Base-by-base conservation (phyloP, 768 basidiomycete genomes). In the Gyrodon lividus region DNA sequence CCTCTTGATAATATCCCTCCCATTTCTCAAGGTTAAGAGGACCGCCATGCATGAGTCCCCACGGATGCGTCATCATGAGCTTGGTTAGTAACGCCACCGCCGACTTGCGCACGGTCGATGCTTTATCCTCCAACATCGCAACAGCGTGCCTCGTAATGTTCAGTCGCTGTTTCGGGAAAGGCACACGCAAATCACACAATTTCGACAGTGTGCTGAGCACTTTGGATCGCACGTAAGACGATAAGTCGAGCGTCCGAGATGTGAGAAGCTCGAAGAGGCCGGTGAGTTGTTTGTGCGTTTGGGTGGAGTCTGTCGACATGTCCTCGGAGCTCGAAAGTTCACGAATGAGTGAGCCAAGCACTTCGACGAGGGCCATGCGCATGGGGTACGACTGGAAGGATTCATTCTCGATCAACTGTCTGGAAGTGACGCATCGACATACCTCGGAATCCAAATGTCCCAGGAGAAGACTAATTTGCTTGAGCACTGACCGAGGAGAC, bases 381-480 rank as follows among this genome's bases (percentile, higher is more conserved):
- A 99, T 94, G 0, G 94, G 91, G 64, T 98, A 97, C 0, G 94
- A 86, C 93, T 97, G 59, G 13, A 42, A 5, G 30, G 33, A 17
- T 26, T 1, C 9, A 10, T 50, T 39, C 10, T 33, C 14, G n/a
- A 34, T 49, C 12, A 48, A 20, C 12, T 12, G 24, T 23, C 26
- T 33, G 19, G 2, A 31, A 44, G 22, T 24, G 16, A 22, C 17
- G 9, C 2, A 9, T 16, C n/a, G 8, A 62, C 74, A 7, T 60
- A 90, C 95, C 73, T 99, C 97, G 23, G 90, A 92, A 63, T 99
- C 96, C 13, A 98, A 74, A 60, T 98, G 95, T 16, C 80, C 75
- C 19, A 91, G 76, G 13, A 99, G 74, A 43, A 98, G 70, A 62
- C 86, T 85, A 54, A 98, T 86, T 69, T 98, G 94, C 71, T 97